Base-by-base conservation (phyloP, 352 stramenopile species). In the Phytopythium cucurbitacearum region DNA sequence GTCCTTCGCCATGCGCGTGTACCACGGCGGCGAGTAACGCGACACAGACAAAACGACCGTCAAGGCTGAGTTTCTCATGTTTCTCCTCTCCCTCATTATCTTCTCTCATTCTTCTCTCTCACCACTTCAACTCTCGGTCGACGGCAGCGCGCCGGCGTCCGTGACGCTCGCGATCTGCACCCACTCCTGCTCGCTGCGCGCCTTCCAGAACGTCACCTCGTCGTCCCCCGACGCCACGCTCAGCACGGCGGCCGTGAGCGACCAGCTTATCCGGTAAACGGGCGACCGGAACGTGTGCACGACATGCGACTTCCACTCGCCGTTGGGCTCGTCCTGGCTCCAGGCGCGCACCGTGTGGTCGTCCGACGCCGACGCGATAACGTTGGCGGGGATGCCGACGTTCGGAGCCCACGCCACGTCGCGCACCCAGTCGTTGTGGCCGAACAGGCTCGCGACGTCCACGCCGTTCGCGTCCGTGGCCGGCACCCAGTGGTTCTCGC, bases 191-290 rank as follows among this genome's bases (percentile, higher is more conserved):
- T 80, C 77, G 28, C 57, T 76, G 21, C 58, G 48, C 49, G 89
- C 77, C 61, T 92, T 94, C 85, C 85, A 94, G 51, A 94, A 83
- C 3, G 76, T 91, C 48, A 89, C 71, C 21, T 89, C 71, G 42
- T 91, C 78, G 55, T 91, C 80, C 38, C 77, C 80, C 38, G 71
- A 62, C 9, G 78, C 76, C 32, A 85, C 72, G 46, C 77, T 85
- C 28, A 91, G 73, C 51, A 89, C 72, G 6, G 64, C 73, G 38
- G 76, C 80, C 2, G 78, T 88, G 11, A 89, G 67, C 40, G 85
- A 94, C 85, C 85, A 94, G 65, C 74, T 88, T 76, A 94, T 80
- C 53, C 82, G 76, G 53, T 92, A 91, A 48, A 92, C 79, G 1
- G 85, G 76, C 40, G 72, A 68, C 21, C 64, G 69, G 59, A 92